phyloP scores from a whole-genome alignment of 306 rosid genomes.

The Dryas drummondii region DNA sequence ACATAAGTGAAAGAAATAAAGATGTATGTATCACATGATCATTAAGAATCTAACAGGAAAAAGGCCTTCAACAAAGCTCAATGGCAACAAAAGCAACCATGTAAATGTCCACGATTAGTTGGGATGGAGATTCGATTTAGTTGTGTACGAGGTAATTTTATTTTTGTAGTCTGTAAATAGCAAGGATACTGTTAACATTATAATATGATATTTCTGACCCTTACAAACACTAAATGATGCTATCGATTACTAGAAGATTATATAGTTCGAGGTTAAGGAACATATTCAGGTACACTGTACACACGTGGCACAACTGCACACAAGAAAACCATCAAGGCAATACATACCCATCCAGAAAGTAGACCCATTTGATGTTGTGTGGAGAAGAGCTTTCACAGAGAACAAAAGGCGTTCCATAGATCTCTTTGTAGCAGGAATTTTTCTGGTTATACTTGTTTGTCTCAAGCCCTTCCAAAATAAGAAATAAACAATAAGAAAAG shows the following conservation, averaged over 20 bases:
- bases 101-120: not conserved
- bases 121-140: not conserved
- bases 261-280: too few relatives aligned
- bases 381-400: conserved; percentile 43
- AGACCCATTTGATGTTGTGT: conserved; percentile 34
- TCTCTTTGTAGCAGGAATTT: conserved; percentile 45
- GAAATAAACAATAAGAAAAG: not conserved
- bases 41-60: not conserved
- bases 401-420: conserved; percentile 45
- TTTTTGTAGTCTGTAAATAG: too few relatives aligned
- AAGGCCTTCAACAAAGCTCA: not conserved
- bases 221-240: not conserved
- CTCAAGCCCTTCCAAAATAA: conserved; percentile 35
- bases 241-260: not conserved
- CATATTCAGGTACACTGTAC: not conserved
- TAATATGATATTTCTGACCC: not conserved
- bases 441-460: conserved; percentile 36
- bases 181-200: not conserved
- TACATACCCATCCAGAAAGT: conserved; percentile 47
- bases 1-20: not conserved
- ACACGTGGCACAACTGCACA: not conserved
- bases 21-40: not conserved
- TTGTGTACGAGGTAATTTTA: not conserved
- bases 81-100: not conserved
- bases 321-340: not conserved